Percentiles rank a stretch among this genome's conserved stretches.
These are phyloP conservation scores for Eimeria brunetti DNA, from an alignment of 169 alveolate species.

Conservation along the genomic window DNA sequence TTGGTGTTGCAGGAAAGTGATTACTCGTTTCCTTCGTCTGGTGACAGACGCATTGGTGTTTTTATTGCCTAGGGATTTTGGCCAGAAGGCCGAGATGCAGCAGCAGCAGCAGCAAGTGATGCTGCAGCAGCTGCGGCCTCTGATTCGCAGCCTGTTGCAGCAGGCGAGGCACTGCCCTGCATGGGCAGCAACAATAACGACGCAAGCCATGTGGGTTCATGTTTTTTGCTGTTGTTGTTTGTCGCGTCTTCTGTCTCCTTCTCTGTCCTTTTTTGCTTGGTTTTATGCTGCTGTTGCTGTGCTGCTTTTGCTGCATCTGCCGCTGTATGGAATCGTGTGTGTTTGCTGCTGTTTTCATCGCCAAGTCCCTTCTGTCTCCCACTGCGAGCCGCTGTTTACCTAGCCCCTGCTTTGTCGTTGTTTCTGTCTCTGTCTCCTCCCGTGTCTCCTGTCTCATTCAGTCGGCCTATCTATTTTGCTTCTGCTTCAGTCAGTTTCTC, in stretches of 20 bases:
- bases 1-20: slow-evolving; percentile 21
- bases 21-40: background rate
- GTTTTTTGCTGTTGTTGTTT: background rate
- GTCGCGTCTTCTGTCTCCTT: background rate
- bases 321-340: background rate
- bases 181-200: slow-evolving; percentile 42
- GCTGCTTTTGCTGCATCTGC: background rate
- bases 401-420: too few species aligned
- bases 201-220: background rate
- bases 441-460: background rate
- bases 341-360: too few species aligned
- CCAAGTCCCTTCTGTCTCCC: too few species aligned
- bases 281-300: background rate
- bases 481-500: background rate
- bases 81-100: background rate
- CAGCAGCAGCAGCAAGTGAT: slow-evolving; percentile 24
- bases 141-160: slow-evolving; percentile 42
- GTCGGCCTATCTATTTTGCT: background rate
- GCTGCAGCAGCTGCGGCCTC: slow-evolving; percentile 50
- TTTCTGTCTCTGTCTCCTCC: too few species aligned
- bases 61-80: background rate
- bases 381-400: too few species aligned
- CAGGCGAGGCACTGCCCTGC: slow-evolving; percentile 55
- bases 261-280: background rate
- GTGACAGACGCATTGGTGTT: slow-evolving; percentile 10